phyloP scores from a whole-genome alignment of 345 rosid species.

The Salix koriyanagi region DNA sequence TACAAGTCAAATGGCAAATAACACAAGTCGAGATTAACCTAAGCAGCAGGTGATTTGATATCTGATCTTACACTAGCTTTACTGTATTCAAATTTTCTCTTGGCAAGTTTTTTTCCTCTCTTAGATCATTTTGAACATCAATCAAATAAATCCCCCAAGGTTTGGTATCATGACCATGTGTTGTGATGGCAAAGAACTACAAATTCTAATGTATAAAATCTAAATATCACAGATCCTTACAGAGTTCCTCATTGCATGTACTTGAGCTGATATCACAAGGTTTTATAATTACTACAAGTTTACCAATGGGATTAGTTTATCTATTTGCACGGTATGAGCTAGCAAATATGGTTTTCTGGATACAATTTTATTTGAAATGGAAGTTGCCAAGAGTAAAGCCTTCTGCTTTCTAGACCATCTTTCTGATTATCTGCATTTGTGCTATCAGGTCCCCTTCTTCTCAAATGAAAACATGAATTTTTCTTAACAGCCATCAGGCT shows the following conservation, averaged over 20 bases:
- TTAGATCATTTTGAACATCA: neutral
- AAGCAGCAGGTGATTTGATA: conserved; percentile 37
- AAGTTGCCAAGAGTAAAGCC: neutral
- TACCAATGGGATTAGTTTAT: neutral
- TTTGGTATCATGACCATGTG: neutral
- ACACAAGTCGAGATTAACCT: conserved; percentile 17
- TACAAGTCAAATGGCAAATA: conserved; percentile 30
- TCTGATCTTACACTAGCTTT: neutral
- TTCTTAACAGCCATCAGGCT: neutral
- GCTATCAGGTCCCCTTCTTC: conserved; percentile 18
- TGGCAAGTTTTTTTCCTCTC: neutral
- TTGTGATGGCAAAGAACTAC: neutral
- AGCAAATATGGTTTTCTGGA: neutral
- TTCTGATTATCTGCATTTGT: neutral
- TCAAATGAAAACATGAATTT: neutral
- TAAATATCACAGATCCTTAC: neutral
- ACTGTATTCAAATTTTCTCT: neutral
- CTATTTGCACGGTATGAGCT: neutral
- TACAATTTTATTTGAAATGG: neutral
- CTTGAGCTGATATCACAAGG: neutral
- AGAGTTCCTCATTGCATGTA: neutral
- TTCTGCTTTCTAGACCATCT: neutral
- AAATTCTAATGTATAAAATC: neutral
- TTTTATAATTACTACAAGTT: neutral
- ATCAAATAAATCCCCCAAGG: neutral